Evolutionary conservation across 2,329 filamentous ascomycete species (phyloP).

Genomic region (Chaetomiaceae sp.): DNA sequence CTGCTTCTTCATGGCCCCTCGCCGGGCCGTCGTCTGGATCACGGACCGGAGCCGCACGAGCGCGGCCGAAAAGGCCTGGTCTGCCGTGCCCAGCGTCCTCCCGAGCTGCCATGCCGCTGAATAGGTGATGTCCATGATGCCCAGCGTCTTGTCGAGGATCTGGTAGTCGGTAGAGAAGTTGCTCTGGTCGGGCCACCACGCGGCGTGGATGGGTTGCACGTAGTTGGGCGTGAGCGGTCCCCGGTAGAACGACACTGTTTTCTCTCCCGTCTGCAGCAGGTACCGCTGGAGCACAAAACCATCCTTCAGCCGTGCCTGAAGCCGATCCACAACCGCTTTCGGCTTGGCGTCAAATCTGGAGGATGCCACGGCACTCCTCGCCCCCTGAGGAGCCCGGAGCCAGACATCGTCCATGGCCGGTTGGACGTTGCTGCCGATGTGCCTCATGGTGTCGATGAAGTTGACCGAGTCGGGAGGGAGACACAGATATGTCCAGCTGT

Average conservation of each 20-base stretch:
- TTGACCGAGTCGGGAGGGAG: slow-evolving; percentile 34
- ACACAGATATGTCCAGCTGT: slow-evolving; percentile 39
- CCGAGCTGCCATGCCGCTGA: slow-evolving; percentile 37
- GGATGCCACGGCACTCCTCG: too few species aligned
- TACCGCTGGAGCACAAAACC: too few species aligned
- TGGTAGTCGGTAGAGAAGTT: slow-evolving; percentile 32
- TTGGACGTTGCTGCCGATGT: too few species aligned
- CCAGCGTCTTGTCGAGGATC: slow-evolving; percentile 29
- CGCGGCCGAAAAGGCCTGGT: background rate
- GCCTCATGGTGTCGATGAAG: slow-evolving; percentile 30
- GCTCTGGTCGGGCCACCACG: slow-evolving; percentile 25
- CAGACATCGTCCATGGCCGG: too few species aligned
- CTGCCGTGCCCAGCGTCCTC: slow-evolving; percentile 1
- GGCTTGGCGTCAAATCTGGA: too few species aligned
- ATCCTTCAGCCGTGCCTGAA: too few species aligned
- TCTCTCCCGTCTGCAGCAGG: too few species aligned
- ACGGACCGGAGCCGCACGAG: background rate
- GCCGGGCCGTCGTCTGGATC: background rate
- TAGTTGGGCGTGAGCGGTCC: slow-evolving; percentile 36
- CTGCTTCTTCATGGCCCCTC: background rate
- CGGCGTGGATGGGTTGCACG: background rate
- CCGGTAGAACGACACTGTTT: too few species aligned
- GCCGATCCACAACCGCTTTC: too few species aligned
- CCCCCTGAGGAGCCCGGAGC: too few species aligned
- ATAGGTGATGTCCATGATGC: slow-evolving; percentile 38